These are phyloP conservation scores for Fremontodendron californicum DNA, from an alignment of 345 rosid genomes.

Conservation along the genomic window DNA sequence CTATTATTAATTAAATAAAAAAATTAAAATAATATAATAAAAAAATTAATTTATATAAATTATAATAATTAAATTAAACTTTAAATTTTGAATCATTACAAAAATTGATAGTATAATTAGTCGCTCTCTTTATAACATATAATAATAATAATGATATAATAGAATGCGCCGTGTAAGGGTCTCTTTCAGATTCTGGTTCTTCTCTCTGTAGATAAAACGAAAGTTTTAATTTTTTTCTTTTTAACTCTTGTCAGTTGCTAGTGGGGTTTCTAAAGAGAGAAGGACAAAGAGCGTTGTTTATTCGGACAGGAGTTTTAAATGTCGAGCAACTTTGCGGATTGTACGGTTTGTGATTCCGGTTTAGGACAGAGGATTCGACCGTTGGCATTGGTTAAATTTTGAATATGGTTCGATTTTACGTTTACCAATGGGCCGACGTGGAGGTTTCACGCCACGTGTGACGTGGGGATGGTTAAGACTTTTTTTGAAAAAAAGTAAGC, in stretches of 20 bases:
- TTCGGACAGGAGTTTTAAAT: conserved; percentile 16
- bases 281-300: no score
- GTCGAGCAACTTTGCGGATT: conserved; percentile 24
- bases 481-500: neutral
- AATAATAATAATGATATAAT: neutral
- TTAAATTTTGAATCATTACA: no score
- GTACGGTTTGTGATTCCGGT: conserved; percentile 32
- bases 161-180: conserved; percentile 49
- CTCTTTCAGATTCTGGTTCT: conserved; percentile 25
- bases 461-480: neutral
- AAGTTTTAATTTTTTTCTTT: neutral
- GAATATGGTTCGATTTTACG: conserved; percentile 27
- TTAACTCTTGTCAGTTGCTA: neutral
- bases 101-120: no score
- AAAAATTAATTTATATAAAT: no score
- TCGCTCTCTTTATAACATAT: conserved; percentile 17
- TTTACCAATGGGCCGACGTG: conserved; percentile 44
- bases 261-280: neutral
- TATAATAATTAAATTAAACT: no score
- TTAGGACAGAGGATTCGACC: conserved; percentile 30
- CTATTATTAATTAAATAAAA: no score
- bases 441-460: conserved; percentile 29
- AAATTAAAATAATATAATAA: no score
- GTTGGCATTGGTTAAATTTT: conserved; percentile 41
- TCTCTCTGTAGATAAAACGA: neutral